These are phyloP conservation scores for Entelexis paramagnoliae DNA, from an alignment of 1,139 yeast species.

Conservation along the genomic window DNA sequence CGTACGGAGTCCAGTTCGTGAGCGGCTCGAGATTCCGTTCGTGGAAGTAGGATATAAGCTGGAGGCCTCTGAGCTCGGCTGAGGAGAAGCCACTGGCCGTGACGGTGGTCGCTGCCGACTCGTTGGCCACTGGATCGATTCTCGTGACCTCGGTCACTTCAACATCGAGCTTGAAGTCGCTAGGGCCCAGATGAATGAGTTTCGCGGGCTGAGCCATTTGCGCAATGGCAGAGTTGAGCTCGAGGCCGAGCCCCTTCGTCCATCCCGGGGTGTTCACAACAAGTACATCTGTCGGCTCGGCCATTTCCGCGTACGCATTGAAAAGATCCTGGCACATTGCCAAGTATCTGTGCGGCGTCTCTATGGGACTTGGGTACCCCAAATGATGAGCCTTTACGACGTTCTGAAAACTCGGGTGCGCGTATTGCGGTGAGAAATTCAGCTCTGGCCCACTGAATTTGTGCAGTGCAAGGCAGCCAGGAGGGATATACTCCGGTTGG, in stretches of 20 bases:
- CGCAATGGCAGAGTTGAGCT: slow-evolving; percentile 46
- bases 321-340: slow-evolving; percentile 40
- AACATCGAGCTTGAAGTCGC: slow-evolving; percentile 24
- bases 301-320: slow-evolving; percentile 27
- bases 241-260: slow-evolving; percentile 82
- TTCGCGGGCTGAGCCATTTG: slow-evolving; percentile 41
- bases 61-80: slow-evolving; percentile 31
- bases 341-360: slow-evolving; percentile 52
- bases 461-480: slow-evolving; percentile 55
- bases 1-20: slow-evolving; percentile 29
- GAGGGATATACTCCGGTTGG: slow-evolving; percentile 68
- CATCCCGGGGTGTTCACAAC: slow-evolving; percentile 85
- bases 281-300: slow-evolving; percentile 36
- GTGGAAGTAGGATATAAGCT: slow-evolving; percentile 32
- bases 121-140: slow-evolving; percentile 2
- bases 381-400: slow-evolving; percentile 40
- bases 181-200: slow-evolving; percentile 41
- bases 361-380: slow-evolving; percentile 68
- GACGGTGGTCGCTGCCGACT: slow-evolving; percentile 6
- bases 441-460: background rate
- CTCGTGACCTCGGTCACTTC: slow-evolving; percentile 6
- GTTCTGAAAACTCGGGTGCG: slow-evolving; percentile 28
- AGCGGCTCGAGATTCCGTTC: slow-evolving; percentile 23
- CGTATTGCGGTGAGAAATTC: slow-evolving; percentile 29
- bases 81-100: slow-evolving; percentile 25